phyloP scores from a whole-genome alignment of 129 eudicot species.

The Mikania micrantha region DNA sequence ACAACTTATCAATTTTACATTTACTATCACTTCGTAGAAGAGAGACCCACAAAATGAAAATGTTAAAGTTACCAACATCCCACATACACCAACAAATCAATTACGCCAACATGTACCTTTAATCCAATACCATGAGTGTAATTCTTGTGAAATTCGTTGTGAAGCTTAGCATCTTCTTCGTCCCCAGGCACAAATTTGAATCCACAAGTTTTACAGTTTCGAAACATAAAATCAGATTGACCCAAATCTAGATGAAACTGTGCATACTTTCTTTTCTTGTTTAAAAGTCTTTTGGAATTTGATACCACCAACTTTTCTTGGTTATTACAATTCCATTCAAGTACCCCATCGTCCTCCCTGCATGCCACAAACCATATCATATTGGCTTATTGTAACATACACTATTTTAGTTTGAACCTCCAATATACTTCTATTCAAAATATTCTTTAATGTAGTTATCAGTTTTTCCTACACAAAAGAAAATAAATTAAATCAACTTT shows the following conservation, averaged over 20 bases:
- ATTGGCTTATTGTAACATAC: not conserved
- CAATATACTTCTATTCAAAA: not conserved
- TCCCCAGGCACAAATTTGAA: constrained; percentile 77
- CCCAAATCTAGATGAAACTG: constrained; percentile 72
- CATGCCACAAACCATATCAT: not conserved
- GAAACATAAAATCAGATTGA: constrained; percentile 71
- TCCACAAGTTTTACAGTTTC: constrained; percentile 58
- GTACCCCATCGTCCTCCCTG: constrained; percentile 23
- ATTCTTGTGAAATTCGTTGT: constrained; percentile 61
- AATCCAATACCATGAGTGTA: constrained; percentile 72
- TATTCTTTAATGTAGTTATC: not conserved
- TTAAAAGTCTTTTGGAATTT: constrained; percentile 24
- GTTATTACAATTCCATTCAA: not conserved
- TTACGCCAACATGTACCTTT: constrained; percentile 38
- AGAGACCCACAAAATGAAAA: too few relatives aligned
- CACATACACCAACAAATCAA: constrained; percentile 7
- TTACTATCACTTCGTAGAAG: too few relatives aligned
- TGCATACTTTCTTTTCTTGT: constrained; percentile 72
- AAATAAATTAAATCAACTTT: too few relatives aligned
- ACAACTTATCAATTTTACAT: too few relatives aligned
- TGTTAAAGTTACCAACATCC: too few relatives aligned
- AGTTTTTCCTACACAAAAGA: too few relatives aligned
- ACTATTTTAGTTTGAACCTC: not conserved
- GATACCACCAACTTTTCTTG: not conserved
- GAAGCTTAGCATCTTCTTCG: constrained; percentile 61